Conservation (phyloP, 2,329 filamentous ascomycete species). For the Ceratocystis diversiconidia region DNA sequence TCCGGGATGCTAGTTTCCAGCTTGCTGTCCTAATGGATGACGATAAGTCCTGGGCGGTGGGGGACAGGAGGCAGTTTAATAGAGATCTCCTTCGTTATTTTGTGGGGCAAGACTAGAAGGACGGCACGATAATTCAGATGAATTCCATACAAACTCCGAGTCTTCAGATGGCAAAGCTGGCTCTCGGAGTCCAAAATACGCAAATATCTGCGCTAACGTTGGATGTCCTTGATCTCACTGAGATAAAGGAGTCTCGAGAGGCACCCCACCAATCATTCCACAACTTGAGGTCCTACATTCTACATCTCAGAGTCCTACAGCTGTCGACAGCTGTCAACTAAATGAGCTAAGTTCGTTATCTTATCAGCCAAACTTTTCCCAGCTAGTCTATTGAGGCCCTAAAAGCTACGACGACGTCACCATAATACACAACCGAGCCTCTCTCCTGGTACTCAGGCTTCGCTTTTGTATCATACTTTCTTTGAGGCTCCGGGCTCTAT, state of each 20-base stretch:
- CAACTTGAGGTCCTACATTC: not conserved
- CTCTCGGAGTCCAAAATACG: not conserved
- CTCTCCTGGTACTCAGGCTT: not conserved
- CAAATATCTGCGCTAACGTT: not conserved
- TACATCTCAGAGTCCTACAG: not conserved
- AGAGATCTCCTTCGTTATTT: not conserved
- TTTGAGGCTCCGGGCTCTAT: not conserved
- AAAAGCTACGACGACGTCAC: not conserved
- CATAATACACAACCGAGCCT: not conserved
- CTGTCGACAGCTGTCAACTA: not conserved
- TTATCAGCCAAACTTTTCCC: constrained; percentile 6
- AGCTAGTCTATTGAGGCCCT: not conserved
- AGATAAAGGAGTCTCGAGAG: not conserved
- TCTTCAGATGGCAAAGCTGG: not conserved
- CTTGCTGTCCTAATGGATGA: not conserved
- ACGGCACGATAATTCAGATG: not conserved
- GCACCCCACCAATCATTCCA: not conserved
- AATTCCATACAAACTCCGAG: not conserved
- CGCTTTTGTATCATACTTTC: not conserved
- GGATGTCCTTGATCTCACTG: not conserved
- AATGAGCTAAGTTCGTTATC: not conserved
- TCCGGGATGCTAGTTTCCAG: not conserved
- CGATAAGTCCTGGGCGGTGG: not conserved
- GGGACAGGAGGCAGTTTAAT: not conserved
- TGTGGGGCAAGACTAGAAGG: not conserved